phyloP scores from a whole-genome alignment of 441 rosid genomes.

The Syzygium syzygioides region DNA sequence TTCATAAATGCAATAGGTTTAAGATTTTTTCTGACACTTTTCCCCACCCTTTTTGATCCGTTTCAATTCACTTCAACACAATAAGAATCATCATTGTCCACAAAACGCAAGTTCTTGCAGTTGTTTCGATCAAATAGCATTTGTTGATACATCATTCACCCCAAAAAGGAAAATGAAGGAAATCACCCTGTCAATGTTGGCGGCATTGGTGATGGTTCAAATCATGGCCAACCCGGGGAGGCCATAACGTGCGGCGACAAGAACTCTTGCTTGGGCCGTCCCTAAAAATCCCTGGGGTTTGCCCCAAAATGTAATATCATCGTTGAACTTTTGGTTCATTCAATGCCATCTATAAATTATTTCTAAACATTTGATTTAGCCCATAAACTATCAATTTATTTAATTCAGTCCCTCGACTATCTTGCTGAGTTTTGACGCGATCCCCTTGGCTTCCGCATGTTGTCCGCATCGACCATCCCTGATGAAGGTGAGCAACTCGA shows the following conservation, averaged over 20 bases:
- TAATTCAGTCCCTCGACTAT: too few relatives aligned
- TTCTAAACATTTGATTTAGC: too few relatives aligned
- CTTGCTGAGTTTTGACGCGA: not conserved
- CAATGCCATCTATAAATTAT: too few relatives aligned
- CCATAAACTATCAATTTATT: too few relatives aligned
- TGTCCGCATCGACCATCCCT: accelerated
- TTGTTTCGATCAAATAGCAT: not conserved
- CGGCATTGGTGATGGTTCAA: not conserved
- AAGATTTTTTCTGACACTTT: too few relatives aligned
- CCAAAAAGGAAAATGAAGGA: not conserved
- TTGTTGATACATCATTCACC: not conserved
- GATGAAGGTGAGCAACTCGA: not conserved
- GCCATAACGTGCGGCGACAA: not conserved
- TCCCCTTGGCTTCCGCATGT: not conserved
- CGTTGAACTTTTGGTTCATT: too few relatives aligned
- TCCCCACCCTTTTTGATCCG: not conserved
- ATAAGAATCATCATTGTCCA: not conserved
- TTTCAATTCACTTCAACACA: not conserved
- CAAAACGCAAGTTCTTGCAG: not conserved
- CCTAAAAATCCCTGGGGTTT: too few relatives aligned
- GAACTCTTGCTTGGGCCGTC: too few relatives aligned
- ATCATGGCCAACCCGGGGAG: accelerated
- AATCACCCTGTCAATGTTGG: not conserved
- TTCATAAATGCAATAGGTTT: too few relatives aligned
- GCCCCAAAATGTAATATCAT: too few relatives aligned